A percentile compares a stretch with the other conserved stretches of the same genome.
These are phyloP conservation scores for Cyberlindnera saturnus DNA, from an alignment of 805 yeast genomes.

Conservation along the genomic window DNA sequence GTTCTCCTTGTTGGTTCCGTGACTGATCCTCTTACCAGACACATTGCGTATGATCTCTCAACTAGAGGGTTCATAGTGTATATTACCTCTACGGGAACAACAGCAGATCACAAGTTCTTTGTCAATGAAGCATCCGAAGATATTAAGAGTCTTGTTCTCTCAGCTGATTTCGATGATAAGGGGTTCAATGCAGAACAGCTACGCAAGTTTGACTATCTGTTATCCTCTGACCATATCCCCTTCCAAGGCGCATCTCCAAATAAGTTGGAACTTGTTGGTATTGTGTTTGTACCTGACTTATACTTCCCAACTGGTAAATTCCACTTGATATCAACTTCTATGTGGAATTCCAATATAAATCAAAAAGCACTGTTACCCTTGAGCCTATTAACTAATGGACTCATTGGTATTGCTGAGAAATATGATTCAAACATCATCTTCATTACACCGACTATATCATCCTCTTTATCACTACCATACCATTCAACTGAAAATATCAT, in stretches of 20 bases:
- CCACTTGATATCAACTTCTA: slow-evolving; percentile 43
- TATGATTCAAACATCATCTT: slow-evolving; percentile 45
- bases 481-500: slow-evolving; percentile 58
- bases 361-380: slow-evolving; percentile 43
- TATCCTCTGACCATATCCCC: slow-evolving; percentile 51
- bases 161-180: slow-evolving; percentile 34
- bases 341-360: slow-evolving; percentile 45
- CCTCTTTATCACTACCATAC: slow-evolving; percentile 50
- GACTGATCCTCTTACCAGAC: slow-evolving; percentile 62
- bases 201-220: slow-evolving; percentile 40
- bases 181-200: slow-evolving; percentile 40
- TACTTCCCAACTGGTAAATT: slow-evolving; percentile 64
- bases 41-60: slow-evolving; percentile 68
- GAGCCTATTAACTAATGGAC: slow-evolving; percentile 47
- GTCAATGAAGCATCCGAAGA: slow-evolving; percentile 61
- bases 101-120: slow-evolving; percentile 34
- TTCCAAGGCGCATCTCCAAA: slow-evolving; percentile 55
- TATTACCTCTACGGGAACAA: slow-evolving; percentile 43
- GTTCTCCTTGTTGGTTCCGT: slow-evolving; percentile 74
- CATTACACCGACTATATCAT: slow-evolving; percentile 50
- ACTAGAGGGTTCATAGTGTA: slow-evolving; percentile 78
- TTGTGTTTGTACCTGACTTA: slow-evolving; percentile 64
- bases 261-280: slow-evolving; percentile 52
- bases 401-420: slow-evolving; percentile 45
- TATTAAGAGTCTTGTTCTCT: slow-evolving; percentile 56